Evolutionary conservation across 305 asterid genomes (phyloP).

Genomic region (Fraxinus sp.): DNA sequence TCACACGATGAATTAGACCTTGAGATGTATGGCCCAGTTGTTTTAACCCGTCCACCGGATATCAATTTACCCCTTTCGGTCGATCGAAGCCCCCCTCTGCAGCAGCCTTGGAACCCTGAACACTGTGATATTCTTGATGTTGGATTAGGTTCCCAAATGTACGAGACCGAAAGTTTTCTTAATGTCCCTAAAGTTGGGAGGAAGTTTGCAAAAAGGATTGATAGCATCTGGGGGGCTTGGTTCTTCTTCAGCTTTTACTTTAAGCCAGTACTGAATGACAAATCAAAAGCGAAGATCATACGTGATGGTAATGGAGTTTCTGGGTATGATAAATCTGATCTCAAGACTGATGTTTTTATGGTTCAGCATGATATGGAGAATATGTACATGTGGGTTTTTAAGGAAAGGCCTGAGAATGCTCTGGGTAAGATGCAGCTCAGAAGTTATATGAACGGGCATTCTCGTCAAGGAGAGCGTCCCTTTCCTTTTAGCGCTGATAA

Average conservation of each 20-base stretch:
- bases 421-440: slow-evolving; percentile 93
- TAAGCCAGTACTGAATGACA: slow-evolving; percentile 72
- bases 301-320: slow-evolving; percentile 70
- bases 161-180: slow-evolving; percentile 57
- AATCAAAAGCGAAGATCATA: slow-evolving; percentile 66
- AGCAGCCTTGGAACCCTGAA: slow-evolving; percentile 60
- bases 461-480: slow-evolving; percentile 87
- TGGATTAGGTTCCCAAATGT: slow-evolving; percentile 65
- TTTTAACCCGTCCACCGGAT: slow-evolving; percentile 77
- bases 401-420: slow-evolving; percentile 82
- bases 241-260: slow-evolving; percentile 89
- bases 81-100: slow-evolving; percentile 79
- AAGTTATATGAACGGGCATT: slow-evolving; percentile 93
- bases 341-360: slow-evolving; percentile 76
- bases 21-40: slow-evolving; percentile 66
- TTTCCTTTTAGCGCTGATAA: slow-evolving; percentile 83
- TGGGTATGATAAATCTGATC: slow-evolving; percentile 79
- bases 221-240: slow-evolving; percentile 98
- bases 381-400: slow-evolving; percentile 96
- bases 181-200: slow-evolving; percentile 53
- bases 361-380: slow-evolving; percentile 98
- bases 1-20: slow-evolving; percentile 75
- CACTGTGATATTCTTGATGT: slow-evolving; percentile 81
- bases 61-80: slow-evolving; percentile 78
- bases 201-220: slow-evolving; percentile 70